Conservation (phyloP, 2,329 filamentous ascomycete genomes). For the Fusarium praegraminearum region DNA sequence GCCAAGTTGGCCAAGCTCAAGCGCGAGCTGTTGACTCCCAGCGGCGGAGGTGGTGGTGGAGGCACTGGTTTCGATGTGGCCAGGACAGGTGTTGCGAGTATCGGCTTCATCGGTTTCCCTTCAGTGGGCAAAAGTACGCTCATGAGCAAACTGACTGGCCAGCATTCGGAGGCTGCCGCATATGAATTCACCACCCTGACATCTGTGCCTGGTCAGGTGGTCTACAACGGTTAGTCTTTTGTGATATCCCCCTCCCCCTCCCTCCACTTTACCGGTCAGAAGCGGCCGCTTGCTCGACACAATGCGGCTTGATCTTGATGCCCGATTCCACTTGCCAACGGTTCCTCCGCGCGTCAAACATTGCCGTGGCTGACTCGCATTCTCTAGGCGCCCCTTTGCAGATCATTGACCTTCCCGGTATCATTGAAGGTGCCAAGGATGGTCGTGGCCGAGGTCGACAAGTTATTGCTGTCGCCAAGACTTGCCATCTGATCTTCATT, state of each 20-base stretch:
- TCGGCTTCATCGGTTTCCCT: constrained; percentile 98
- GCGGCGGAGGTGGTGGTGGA: constrained; percentile 83
- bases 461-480: constrained; percentile 98
- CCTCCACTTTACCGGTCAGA: constrained; percentile 19
- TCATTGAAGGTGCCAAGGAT: constrained; percentile 98
- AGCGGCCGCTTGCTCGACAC: constrained; percentile 13
- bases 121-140: constrained; percentile 98
- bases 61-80: constrained; percentile 92
- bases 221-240: constrained; percentile 80
- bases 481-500: constrained; percentile 98
- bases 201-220: constrained; percentile 94
- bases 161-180: constrained; percentile 95
- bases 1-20: constrained; percentile 98
- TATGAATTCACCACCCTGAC: constrained; percentile 99
- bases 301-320: constrained; percentile 37
- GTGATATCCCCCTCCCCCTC: constrained; percentile 3
- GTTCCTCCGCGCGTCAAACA: constrained; percentile 22
- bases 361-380: constrained; percentile 37
- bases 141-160: constrained; percentile 93
- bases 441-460: constrained; percentile 97
- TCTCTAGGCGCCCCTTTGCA: constrained; percentile 84
- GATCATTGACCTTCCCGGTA: constrained; percentile 98
- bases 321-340: constrained; percentile 30
- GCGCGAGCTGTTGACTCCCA: constrained; percentile 90
- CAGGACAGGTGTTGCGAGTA: constrained; percentile 94